Evolutionary conservation across 2,329 filamentous ascomycete species (phyloP), one percentile per base, ranked within the genome.

Genomic region (Phialocephala subalpina): DNA sequence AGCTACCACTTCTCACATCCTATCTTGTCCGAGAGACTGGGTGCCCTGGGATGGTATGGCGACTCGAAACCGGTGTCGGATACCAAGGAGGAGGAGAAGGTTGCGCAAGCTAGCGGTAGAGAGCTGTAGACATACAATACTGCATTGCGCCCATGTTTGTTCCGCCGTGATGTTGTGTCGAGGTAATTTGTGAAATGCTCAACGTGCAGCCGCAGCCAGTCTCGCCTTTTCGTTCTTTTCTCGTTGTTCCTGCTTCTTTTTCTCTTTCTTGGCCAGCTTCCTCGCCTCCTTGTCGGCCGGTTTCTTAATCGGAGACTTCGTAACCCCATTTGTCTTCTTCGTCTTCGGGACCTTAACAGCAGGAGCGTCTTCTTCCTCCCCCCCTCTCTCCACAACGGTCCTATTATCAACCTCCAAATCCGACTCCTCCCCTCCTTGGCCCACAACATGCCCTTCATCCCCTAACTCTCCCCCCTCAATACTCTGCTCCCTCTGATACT

Each of bases 1-100:
- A 97, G 91, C 81, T 99, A 98, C 84, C 94, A 99, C 82, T 97
- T 97, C 85, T 97, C 95, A 27, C 96, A 99, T 81, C 96, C 96
- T 0, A 97, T 98, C 72, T 84, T 99, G 72, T 92, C 94, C 1
- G 97, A 99, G 86, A 89, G 96, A 75, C 85, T 99, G 74, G 93
- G 92, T 79, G 96, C 95, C 1, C 86, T 99, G 67, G 90, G 92
- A 70, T 99, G 95, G 94, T 89, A 90, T 76, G 89, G 92, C 67
- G 83, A 85, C 67, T 82, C 83, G 72, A 87, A 86, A 75, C 78
- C 83, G 22, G 69, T 62, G 75, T 76, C 66, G 85, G 87, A 80
- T 75, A 77, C 35, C 80, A 83, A 73, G 58, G 85, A 87, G 58
- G 85, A 87, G 67, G 81, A 87, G 60, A 86, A 85, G 75, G 86